A percentile compares a stretch with the other conserved stretches of the same genome.
Evolutionary conservation across 2,329 filamentous ascomycete genomes (phyloP).

Genomic region (Teratosphaeria pseudoeucalypti): DNA sequence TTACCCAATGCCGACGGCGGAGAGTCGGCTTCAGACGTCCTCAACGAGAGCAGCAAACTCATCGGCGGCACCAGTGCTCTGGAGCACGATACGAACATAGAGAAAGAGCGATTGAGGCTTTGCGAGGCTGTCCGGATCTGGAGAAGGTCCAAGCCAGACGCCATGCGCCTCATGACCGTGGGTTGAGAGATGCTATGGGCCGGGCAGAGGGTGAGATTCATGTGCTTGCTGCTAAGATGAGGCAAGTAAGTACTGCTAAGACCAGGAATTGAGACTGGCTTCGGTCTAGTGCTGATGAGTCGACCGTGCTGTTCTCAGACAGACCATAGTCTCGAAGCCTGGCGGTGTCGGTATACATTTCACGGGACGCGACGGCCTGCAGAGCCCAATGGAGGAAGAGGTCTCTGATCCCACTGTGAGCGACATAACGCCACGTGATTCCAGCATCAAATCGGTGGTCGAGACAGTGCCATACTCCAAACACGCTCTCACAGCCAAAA

Average conservation of each 20-base stretch:
- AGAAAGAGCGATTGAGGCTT: neutral
- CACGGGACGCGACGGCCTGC: no score
- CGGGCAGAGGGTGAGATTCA: neutral
- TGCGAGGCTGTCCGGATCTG: neutral
- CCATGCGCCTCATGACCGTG: neutral
- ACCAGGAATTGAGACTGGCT: neutral
- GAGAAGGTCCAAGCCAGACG: neutral
- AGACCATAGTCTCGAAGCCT: neutral
- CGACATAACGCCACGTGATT: no score
- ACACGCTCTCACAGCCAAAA: neutral
- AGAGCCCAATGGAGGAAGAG: no score
- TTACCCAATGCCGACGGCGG: neutral
- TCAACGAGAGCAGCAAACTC: neutral
- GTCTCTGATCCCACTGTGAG: no score
- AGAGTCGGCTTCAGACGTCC: neutral
- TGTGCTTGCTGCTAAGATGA: neutral
- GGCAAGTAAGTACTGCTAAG: neutral
- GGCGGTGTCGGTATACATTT: no score
- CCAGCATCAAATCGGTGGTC: no score
- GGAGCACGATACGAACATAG: neutral
- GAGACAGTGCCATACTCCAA: no score
- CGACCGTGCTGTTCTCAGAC: neutral
- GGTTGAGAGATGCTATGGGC: neutral
- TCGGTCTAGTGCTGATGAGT: neutral
- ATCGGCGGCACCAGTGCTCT: neutral